Percentiles rank a stretch among this genome's conserved stretches.
Evolutionary conservation across 2,329 filamentous ascomycete species (phyloP).

Genomic region (Aspergillus pseudoviridinutans): DNA sequence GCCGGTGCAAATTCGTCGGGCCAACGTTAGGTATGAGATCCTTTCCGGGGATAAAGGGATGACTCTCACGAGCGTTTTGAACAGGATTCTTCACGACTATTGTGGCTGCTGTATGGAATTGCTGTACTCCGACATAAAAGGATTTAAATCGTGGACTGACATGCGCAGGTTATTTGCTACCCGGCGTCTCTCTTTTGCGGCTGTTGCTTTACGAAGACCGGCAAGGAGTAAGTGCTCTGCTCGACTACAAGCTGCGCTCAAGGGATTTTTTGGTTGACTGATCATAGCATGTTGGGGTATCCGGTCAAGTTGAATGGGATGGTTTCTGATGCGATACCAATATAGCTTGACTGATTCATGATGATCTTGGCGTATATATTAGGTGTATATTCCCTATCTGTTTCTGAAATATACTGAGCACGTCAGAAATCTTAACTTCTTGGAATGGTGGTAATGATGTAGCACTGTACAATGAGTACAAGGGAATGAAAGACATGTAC

Average conservation of each 20-base stretch:
- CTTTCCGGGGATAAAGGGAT: not conserved
- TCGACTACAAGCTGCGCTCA: not conserved
- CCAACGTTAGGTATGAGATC: conserved; percentile 46
- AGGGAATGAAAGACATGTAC: too few relatives aligned
- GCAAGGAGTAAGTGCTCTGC: conserved; percentile 46
- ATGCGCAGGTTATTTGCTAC: conserved; percentile 49
- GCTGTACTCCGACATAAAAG: not conserved
- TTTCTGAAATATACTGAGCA: not conserved
- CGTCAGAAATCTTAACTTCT: not conserved
- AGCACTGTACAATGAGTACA: not conserved
- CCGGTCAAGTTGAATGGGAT: conserved; percentile 51
- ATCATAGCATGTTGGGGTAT: conserved; percentile 46
- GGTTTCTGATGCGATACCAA: conserved; percentile 48
- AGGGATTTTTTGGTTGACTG: conserved; percentile 15
- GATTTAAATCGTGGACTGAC: too few relatives aligned
- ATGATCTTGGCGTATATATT: not conserved
- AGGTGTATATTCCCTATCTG: not conserved
- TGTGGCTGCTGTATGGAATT: conserved; percentile 47
- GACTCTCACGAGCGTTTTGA: not conserved
- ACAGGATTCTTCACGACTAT: conserved; percentile 46
- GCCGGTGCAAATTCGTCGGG: conserved; percentile 54
- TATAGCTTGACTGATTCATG: conserved; percentile 7
- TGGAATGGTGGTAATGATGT: not conserved
- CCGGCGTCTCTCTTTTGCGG: conserved; percentile 54
- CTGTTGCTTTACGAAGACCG: conserved; percentile 52